Evolutionary conservation across 2,329 filamentous ascomycete species (phyloP).

Genomic region (Cytospora leucostoma): DNA sequence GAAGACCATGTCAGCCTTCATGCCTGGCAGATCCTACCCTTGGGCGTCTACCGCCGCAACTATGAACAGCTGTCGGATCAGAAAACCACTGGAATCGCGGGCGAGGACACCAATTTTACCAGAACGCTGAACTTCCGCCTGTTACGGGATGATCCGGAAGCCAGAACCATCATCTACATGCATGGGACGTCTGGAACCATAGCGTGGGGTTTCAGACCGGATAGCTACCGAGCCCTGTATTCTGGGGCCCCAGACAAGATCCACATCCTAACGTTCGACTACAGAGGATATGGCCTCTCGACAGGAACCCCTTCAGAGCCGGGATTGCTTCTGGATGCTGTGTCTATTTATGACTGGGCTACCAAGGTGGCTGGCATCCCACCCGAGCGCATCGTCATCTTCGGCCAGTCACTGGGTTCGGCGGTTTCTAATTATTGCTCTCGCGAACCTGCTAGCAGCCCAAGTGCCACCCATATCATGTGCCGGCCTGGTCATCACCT

Average conservation of each 20-base stretch:
- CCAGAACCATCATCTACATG: constrained; percentile 50
- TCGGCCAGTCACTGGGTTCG: constrained; percentile 61
- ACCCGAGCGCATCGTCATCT: constrained; percentile 57
- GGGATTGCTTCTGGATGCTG: constrained; percentile 56
- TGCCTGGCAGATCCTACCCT: constrained; percentile 75
- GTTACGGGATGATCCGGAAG: constrained; percentile 46
- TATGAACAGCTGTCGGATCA: constrained; percentile 50
- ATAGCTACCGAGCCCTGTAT: constrained; percentile 59
- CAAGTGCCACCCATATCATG: constrained; percentile 46
- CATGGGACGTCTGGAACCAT: constrained; percentile 60
- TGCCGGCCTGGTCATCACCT: constrained; percentile 56
- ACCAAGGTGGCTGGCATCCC: constrained; percentile 53
- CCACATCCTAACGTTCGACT: constrained; percentile 62
- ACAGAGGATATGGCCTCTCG: constrained; percentile 60
- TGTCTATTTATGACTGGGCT: constrained; percentile 56
- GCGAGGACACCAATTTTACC: constrained; percentile 39
- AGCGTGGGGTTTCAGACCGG: constrained; percentile 54
- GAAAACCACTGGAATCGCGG: constrained; percentile 32
- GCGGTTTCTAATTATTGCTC: constrained; percentile 40
- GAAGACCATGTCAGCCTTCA: constrained; percentile 67
- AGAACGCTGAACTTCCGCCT: constrained; percentile 44
- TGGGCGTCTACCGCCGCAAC: constrained; percentile 64
- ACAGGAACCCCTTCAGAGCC: constrained; percentile 55
- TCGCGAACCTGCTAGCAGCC: constrained; percentile 37
- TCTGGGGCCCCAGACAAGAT: constrained; percentile 52